Conservation (phyloP, 2,329 filamentous ascomycete species). For the Paracoccidioides lutzii region DNA sequence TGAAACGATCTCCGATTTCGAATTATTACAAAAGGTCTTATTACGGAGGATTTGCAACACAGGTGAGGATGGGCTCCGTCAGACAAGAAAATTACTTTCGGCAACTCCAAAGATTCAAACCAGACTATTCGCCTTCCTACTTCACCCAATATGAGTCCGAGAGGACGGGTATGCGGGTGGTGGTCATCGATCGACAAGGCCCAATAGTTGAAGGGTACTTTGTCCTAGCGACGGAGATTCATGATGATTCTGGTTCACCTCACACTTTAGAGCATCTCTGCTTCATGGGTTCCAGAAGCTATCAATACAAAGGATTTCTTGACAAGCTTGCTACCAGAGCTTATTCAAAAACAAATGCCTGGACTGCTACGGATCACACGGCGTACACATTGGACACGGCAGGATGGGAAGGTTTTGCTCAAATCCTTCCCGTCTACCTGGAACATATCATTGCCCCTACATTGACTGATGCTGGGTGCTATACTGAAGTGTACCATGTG, state of each 20-base stretch:
- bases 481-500: conserved; percentile 93
- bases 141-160: conserved; percentile 95
- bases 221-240: conserved; percentile 88
- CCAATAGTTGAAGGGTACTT: conserved; percentile 96
- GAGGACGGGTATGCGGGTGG: conserved; percentile 84
- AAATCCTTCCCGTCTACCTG: conserved; percentile 86
- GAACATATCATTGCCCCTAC: conserved; percentile 89
- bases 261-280: conserved; percentile 73
- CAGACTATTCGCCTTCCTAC: conserved; percentile 75
- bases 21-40: neutral
- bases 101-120: conserved; percentile 70
- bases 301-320: conserved; percentile 86
- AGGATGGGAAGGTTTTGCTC: conserved; percentile 92
- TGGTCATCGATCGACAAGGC: conserved; percentile 81
- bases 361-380: conserved; percentile 93
- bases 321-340: conserved; percentile 88
- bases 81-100: conserved; percentile 52
- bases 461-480: conserved; percentile 80
- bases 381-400: conserved; percentile 91
- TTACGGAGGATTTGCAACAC: neutral
- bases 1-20: neutral
- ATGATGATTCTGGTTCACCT: conserved; percentile 89
- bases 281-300: conserved; percentile 86
- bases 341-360: conserved; percentile 90
- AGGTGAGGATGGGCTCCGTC: conserved; percentile 43